A percentile compares a stretch with the other conserved stretches of the same genome.
Conservation (phyloP, 345 rosid species). For the Laguncularia racemosa region DNA sequence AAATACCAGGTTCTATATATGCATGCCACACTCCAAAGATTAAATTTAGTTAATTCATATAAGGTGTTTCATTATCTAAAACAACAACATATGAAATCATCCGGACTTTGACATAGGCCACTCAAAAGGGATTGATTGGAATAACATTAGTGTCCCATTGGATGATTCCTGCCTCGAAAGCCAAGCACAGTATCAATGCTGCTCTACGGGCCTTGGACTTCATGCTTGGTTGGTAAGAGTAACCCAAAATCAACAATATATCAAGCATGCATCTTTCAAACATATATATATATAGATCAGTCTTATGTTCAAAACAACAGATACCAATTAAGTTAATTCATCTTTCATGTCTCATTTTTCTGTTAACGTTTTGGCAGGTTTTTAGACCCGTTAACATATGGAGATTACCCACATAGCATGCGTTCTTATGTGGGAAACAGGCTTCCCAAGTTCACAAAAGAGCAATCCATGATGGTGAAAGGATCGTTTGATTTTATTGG, state of each 20-base stretch:
- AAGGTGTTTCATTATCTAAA: not conserved
- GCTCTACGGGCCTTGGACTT: too few relatives aligned
- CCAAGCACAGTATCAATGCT: too few relatives aligned
- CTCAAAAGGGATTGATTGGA: constrained; percentile 13
- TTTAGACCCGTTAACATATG: constrained; percentile 5
- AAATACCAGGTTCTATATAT: constrained; percentile 16
- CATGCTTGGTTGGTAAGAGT: too few relatives aligned
- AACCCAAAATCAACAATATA: not conserved
- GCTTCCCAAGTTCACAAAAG: constrained; percentile 12
- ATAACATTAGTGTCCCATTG: constrained; percentile 1
- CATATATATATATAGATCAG: too few relatives aligned
- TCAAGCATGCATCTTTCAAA: too few relatives aligned
- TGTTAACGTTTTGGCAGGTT: constrained; percentile 1
- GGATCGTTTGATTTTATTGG: constrained; percentile 18
- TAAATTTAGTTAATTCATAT: too few relatives aligned
- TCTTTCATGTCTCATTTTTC: too few relatives aligned
- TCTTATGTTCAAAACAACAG: too few relatives aligned
- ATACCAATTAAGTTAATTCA: too few relatives aligned
- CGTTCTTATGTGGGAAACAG: constrained; percentile 3
- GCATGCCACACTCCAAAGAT: not conserved
- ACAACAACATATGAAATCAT: too few relatives aligned
- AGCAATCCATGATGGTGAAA: constrained; percentile 6
- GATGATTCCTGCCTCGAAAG: constrained; percentile 6
- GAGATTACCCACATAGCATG: constrained; percentile 17
- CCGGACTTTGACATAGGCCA: not conserved